phyloP scores from a whole-genome alignment of 2,329 filamentous ascomycete species.

The Sodiomyces alkalinus region DNA sequence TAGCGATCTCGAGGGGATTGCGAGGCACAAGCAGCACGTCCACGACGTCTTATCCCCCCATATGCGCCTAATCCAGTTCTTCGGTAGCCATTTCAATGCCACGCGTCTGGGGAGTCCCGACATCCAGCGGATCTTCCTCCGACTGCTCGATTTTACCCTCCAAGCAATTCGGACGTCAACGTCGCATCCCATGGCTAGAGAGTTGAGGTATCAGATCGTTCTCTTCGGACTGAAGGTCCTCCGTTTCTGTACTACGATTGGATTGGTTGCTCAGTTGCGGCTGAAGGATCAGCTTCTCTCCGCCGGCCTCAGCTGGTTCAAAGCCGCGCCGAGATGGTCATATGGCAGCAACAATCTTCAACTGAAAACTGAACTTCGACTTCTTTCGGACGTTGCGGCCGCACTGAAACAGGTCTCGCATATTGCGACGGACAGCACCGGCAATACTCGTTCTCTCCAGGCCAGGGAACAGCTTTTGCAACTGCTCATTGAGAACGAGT shows the following conservation, averaged over 20 bases:
- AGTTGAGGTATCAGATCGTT: conserved; percentile 80
- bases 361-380: conserved; percentile 77
- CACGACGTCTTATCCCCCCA: conserved; percentile 81
- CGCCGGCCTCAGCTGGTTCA: conserved; percentile 81
- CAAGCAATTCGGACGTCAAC: conserved; percentile 55
- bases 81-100: conserved; percentile 89
- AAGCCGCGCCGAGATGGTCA: conserved; percentile 71
- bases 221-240: conserved; percentile 70
- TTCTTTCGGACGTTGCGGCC: conserved; percentile 59
- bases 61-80: conserved; percentile 70
- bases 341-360: conserved; percentile 91
- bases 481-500: conserved; percentile 70
- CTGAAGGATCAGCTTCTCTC: conserved; percentile 83
- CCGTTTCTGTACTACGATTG: conserved; percentile 52
- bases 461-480: conserved; percentile 74
- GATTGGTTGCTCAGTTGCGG: conserved; percentile 54
- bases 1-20: conserved; percentile 62
- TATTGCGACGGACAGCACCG: conserved; percentile 37
- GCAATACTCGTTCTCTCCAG: conserved; percentile 50
- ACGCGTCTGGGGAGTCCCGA: conserved; percentile 74
- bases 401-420: conserved; percentile 49
- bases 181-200: conserved; percentile 74
- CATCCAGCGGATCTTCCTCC: conserved; percentile 66
- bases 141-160: conserved; percentile 66
- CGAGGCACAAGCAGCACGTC: conserved; percentile 61